Evolutionary conservation across 768 basidiomycete species (phyloP).

Genomic region (Trametes cingulata): DNA sequence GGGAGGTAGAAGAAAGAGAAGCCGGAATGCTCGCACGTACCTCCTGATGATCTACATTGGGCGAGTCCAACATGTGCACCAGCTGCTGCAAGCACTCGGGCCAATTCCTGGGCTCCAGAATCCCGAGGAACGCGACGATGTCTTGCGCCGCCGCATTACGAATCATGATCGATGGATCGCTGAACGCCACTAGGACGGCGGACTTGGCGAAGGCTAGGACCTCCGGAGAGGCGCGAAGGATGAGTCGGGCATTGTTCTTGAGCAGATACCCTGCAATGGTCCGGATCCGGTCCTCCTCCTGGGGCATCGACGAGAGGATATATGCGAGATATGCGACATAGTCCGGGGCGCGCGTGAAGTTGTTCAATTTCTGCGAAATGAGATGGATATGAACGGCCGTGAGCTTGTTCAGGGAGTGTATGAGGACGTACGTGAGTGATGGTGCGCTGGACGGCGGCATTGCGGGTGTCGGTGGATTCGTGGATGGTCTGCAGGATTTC

Average conservation of each 20-base stretch:
- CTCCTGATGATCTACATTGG: slow-evolving; percentile 80
- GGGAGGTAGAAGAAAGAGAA: not conserved
- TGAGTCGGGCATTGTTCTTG: slow-evolving; percentile 90
- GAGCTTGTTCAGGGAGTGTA: slow-evolving; percentile 18
- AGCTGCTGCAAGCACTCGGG: slow-evolving; percentile 90
- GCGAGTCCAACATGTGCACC: slow-evolving; percentile 74
- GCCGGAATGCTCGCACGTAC: slow-evolving; percentile 46
- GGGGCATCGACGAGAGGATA: slow-evolving; percentile 77
- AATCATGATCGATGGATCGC: slow-evolving; percentile 80
- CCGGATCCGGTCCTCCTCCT: slow-evolving; percentile 90
- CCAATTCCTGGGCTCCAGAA: slow-evolving; percentile 91
- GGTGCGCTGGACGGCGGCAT: slow-evolving; percentile 64
- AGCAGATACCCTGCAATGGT: slow-evolving; percentile 95
- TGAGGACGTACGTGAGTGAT: slow-evolving; percentile 73
- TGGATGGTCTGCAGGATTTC: slow-evolving; percentile 92
- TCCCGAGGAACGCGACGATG: slow-evolving; percentile 85
- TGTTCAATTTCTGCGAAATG: slow-evolving; percentile 73
- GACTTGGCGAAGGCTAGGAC: slow-evolving; percentile 75
- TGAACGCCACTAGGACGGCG: slow-evolving; percentile 79
- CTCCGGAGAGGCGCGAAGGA: slow-evolving; percentile 64
- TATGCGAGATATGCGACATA: slow-evolving; percentile 96
- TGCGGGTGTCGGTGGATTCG: slow-evolving; percentile 82
- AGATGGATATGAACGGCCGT: slow-evolving; percentile 19
- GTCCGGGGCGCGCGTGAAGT: slow-evolving; percentile 85
- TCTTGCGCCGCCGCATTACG: slow-evolving; percentile 93